Evolutionary conservation across 352 stramenopile genomes (phyloP).

Genomic region (Phytophthora cajani): DNA sequence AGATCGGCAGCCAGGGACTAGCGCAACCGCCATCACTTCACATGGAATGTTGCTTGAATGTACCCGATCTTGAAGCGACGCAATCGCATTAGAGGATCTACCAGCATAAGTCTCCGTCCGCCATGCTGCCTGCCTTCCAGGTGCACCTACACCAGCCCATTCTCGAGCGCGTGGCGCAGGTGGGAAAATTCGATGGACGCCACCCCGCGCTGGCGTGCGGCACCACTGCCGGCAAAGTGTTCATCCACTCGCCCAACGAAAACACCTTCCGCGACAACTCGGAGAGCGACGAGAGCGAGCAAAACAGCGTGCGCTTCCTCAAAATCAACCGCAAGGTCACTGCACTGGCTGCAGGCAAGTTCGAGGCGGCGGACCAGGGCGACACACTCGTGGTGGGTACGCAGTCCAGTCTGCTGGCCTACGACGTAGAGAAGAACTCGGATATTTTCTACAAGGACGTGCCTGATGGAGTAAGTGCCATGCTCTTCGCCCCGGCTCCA

Average conservation of each 20-base stretch:
- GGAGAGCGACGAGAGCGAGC: slow-evolving; percentile 38
- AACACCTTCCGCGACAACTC: slow-evolving; percentile 51
- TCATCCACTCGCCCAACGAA: slow-evolving; percentile 91
- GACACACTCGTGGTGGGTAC: slow-evolving; percentile 92
- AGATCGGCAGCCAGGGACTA: too few species aligned
- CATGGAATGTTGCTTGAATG: slow-evolving; percentile 30
- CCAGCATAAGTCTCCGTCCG: not conserved
- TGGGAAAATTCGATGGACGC: slow-evolving; percentile 85
- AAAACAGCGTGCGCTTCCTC: slow-evolving; percentile 83
- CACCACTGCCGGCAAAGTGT: slow-evolving; percentile 91
- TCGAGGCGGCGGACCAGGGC: slow-evolving; percentile 55
- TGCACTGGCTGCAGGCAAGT: slow-evolving; percentile 76
- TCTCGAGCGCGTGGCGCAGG: slow-evolving; percentile 71
- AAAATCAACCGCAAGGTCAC: slow-evolving; percentile 94
- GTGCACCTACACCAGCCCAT: slow-evolving; percentile 84
- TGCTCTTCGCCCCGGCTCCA: slow-evolving; percentile 73
- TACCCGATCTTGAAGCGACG: slow-evolving; percentile 40
- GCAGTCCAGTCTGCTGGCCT: slow-evolving; percentile 89
- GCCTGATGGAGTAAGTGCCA: slow-evolving; percentile 84
- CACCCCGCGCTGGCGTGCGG: slow-evolving; percentile 81
- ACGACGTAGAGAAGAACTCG: slow-evolving; percentile 94
- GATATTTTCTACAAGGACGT: slow-evolving; percentile 95
- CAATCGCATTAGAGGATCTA: not conserved
- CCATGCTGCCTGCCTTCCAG: slow-evolving; percentile 84
- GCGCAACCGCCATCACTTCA: not conserved